phyloP scores from a whole-genome alignment of 1,284 basidiomycete species.

The Irpex sp. region DNA sequence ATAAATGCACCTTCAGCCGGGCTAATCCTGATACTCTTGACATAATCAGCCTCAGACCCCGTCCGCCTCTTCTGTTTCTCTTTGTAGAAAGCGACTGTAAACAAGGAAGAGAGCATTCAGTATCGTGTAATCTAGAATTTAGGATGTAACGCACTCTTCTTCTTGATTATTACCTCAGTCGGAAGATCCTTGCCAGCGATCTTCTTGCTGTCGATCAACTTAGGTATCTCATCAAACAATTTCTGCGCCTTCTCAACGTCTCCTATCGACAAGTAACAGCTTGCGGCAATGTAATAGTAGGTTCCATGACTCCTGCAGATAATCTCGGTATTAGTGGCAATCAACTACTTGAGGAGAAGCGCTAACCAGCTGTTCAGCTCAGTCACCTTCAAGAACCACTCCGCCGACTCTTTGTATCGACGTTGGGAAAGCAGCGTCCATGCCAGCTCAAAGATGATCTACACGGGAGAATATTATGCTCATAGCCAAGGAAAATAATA shows the following conservation, averaged over 20 bases:
- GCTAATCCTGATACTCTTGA: constrained; percentile 57
- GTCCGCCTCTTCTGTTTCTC: constrained; percentile 56
- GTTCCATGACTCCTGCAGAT: constrained; percentile 65
- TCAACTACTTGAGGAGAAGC: constrained; percentile 4
- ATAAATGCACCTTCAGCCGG: constrained; percentile 57
- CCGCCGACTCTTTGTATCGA: constrained; percentile 62
- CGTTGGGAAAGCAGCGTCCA: constrained; percentile 70
- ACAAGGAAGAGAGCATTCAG: too few species aligned
- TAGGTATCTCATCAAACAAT: constrained; percentile 61
- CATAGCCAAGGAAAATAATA: neutral
- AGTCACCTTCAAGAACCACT: constrained; percentile 60
- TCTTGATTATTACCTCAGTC: constrained; percentile 72
- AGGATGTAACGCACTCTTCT: constrained; percentile 45
- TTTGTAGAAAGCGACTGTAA: constrained; percentile 67
- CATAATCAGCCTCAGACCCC: constrained; percentile 46
- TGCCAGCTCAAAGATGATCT: constrained; percentile 75
- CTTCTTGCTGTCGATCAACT: constrained; percentile 54
- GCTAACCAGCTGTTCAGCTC: constrained; percentile 65
- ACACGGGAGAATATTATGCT: neutral
- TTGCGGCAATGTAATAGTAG: constrained; percentile 72
- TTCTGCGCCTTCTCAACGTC: constrained; percentile 51
- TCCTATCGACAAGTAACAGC: constrained; percentile 56
- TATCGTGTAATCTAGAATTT: neutral
- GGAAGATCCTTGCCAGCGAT: constrained; percentile 66
- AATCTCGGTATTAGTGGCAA: neutral